Conservation (phyloP, 2,329 filamentous ascomycete species). For the Acephala macrosclerotiorum region DNA sequence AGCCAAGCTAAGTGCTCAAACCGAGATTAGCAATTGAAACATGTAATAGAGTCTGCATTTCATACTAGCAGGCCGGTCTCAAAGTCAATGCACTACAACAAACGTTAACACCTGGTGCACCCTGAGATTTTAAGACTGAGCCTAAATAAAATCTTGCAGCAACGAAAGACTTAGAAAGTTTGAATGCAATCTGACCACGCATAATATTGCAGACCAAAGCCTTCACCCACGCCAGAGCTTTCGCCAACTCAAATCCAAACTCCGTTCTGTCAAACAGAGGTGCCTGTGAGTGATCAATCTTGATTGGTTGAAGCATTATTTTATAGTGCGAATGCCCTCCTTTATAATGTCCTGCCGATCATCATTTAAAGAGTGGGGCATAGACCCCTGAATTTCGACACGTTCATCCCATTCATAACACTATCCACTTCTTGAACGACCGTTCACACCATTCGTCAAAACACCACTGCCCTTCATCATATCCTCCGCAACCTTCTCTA, state of each 20-base stretch:
- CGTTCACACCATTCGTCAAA: slow-evolving; percentile 5
- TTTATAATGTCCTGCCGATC: too few species aligned
- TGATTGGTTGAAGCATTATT: too few species aligned
- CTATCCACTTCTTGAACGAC: too few species aligned
- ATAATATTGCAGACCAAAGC: not conserved
- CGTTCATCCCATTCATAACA: slow-evolving; percentile 1
- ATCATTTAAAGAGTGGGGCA: too few species aligned
- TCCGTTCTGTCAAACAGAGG: too few species aligned
- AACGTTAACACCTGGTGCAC: not conserved
- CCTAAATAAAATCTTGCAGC: not conserved
- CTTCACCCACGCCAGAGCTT: not conserved
- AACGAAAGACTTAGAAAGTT: not conserved
- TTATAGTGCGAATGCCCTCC: too few species aligned
- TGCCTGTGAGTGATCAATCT: too few species aligned
- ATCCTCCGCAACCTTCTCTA: slow-evolving; percentile 39
- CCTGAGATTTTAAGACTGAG: not conserved
- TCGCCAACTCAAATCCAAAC: not conserved
- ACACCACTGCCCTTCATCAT: not conserved
- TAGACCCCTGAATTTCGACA: too few species aligned
- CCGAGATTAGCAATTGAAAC: too few species aligned
- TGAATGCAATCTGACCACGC: not conserved
- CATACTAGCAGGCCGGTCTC: too few species aligned
- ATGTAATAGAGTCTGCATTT: too few species aligned
- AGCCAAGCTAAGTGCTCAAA: too few species aligned
- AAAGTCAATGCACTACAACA: not conserved